A percentile compares a stretch with the other conserved stretches of the same genome.
Evolutionary conservation across 768 basidiomycete genomes (phyloP).

Genomic region (Wakefieldia striispora): DNA sequence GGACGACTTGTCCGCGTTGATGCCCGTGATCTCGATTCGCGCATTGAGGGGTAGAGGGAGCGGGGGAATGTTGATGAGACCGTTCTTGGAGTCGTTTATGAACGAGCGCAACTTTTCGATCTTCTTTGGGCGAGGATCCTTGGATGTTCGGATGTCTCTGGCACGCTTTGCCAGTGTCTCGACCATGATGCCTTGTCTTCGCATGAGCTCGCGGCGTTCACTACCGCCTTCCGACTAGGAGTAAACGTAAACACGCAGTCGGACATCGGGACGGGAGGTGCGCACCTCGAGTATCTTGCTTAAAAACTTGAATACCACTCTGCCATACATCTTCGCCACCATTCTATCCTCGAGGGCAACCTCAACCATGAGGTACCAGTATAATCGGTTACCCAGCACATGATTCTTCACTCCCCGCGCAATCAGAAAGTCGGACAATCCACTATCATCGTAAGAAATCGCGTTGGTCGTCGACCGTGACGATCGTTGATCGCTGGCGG

Average conservation of each 20-base stretch:
- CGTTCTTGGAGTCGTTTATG: conserved; percentile 83
- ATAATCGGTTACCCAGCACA: conserved; percentile 85
- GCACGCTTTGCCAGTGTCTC: conserved; percentile 84
- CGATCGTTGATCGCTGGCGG: conserved; percentile 71
- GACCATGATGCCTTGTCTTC: conserved; percentile 88
- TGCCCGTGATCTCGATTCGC: conserved; percentile 77
- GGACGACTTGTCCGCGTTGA: conserved; percentile 87
- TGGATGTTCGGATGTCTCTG: conserved; percentile 81
- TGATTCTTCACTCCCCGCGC: conserved; percentile 77
- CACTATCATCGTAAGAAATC: conserved; percentile 87
- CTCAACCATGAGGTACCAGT: conserved; percentile 99
- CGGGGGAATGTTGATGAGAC: conserved; percentile 72
- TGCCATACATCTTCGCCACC: conserved; percentile 90
- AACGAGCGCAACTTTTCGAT: conserved; percentile 91
- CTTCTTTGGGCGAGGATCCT: conserved; percentile 94
- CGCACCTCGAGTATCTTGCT: conserved; percentile 81
- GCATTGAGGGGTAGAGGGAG: conserved; percentile 92
- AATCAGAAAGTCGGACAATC: conserved; percentile 91
- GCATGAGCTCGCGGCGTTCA: conserved; percentile 82
- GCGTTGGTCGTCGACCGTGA: conserved; percentile 71
- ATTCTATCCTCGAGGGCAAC: conserved; percentile 82
- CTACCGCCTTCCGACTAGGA: conserved; percentile 67
- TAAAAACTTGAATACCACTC: conserved; percentile 89
- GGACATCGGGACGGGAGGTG: not conserved
- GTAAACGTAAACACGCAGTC: not conserved